Evolutionary conservation across 164 flowering plant species (phyloP), one percentile per base, ranked within the genome.

Genomic region (Annona squamosa): DNA sequence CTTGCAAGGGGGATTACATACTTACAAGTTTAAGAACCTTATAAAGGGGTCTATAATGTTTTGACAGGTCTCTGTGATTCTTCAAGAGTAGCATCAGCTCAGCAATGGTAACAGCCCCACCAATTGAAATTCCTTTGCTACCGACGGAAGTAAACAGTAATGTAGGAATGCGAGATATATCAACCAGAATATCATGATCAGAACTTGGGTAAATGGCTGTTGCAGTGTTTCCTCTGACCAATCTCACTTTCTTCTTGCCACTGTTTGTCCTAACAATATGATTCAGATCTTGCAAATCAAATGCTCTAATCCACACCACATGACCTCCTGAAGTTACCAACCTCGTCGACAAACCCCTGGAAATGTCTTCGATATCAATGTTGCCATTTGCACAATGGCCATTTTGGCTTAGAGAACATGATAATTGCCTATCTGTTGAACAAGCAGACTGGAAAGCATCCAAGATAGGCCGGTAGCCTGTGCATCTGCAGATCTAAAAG

Each of bases 291-390:
- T 70, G 45, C 72, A 70, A 70, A 4, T 10, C 41, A 1, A 10
- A 37, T 56, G 72, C 72, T 70, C 72, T 70, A 1, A 70, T 16
- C 72, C 72, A 70, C 63, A 52, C n/a, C 62, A 70, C 72, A 48
- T 48, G 45, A 37, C 41, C 72, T 63, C 63, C 63, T 3, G 44
- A 47, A 70, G 41, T 57, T 7, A 70, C 72, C 63, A 52, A 44
- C 63, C 47, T 70, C 9, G 0, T 18, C 10, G 64, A 63, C 64
- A 70, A 70, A n/a, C 7, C 12, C 63, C 72, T 70, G 19, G 72
- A 70, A 9, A 70, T 70, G 37, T 70, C 72, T 70, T 70, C 72
- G 26, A 70, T 52, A 70, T 56, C 72, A 5, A 70, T 10, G 46
- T 16, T 37, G 44, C 12, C 44, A 18, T 17, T 37, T 37, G 26